Base-by-base conservation (phyloP, 2,329 filamentous ascomycete species). In the Biscogniauxia marginata region DNA sequence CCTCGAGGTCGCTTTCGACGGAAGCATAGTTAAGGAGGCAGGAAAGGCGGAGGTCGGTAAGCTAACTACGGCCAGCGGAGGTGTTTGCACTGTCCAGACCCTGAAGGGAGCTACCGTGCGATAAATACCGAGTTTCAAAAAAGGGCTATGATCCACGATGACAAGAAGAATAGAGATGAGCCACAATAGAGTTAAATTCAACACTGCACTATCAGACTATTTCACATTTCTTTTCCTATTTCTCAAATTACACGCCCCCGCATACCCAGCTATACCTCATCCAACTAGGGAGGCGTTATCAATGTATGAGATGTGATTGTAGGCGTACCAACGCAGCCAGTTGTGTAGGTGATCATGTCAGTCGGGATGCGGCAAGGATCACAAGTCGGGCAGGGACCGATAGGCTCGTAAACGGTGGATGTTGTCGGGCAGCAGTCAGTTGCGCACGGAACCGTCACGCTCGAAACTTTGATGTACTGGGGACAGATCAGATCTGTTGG, bases 1-100 rank as follows among this genome's bases (percentile, higher is more conserved):
- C 48, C 80, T 93, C 51, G 89, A 93, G 75, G 93, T 96, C 34
- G 92, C 83, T 0, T 99, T 98, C 71, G 90, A 98, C 68, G 90
- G 89, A 3, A 82, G 77, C 46, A 86, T 80, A 47, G 90, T 96
- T 34, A 88, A 90, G 75, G 85, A 88, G 74, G 78, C 93, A 57
- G 86, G 88, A 68, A 88, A 88, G 73, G 84, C 87, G 60, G 89
- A 83, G 20, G 63, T 84, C 46, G 82, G 83, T 60, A 85, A 84
- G 76, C 77, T 98, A 63, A 85, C 91, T 62, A 93, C 92, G 3
- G 86, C 87, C 72, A 84, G 79, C 57, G 90, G 91, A 50, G 91
- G 90, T 46, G 75, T 89, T 48, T 98, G 95, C 78, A 93, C 84
- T 46, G 93, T 98, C 59, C 85, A 88, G 75, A 90, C 81, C 57